Evolutionary conservation across 257 asterid genomes (phyloP).

Genomic region (Fraxinus pennsylvanica): DNA sequence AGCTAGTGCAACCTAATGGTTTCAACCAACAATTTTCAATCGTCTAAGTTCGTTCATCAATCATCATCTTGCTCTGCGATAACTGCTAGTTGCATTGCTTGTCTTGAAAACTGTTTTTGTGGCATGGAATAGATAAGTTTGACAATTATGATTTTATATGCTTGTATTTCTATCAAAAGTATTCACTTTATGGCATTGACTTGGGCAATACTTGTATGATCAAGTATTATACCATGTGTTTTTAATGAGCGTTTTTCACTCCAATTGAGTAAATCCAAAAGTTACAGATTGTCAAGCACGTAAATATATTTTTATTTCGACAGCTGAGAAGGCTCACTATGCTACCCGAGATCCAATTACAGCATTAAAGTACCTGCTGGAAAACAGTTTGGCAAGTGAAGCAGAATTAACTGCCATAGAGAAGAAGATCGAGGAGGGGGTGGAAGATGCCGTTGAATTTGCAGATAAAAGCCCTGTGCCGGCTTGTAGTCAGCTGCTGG

Average conservation of each 20-base stretch:
- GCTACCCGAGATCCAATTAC: constrained; percentile 85
- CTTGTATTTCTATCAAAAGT: constrained; percentile 1
- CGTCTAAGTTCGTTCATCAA: background rate
- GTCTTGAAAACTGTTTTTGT: too few relatives aligned
- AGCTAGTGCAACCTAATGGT: background rate
- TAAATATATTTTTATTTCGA: constrained; percentile 26
- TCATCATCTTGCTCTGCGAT: background rate
- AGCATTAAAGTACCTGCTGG: constrained; percentile 64
- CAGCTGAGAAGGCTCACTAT: constrained; percentile 93
- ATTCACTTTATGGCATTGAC: background rate
- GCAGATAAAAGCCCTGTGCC: constrained; percentile 87
- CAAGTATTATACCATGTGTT: too few relatives aligned
- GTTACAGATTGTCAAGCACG: background rate
- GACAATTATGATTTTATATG: background rate
- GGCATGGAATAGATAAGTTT: background rate
- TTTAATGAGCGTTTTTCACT: too few relatives aligned
- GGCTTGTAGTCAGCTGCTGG: constrained; percentile 76
- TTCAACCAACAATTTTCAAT: background rate
- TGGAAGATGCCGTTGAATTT: constrained; percentile 86
- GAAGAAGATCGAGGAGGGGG: constrained; percentile 76
- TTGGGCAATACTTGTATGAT: background rate
- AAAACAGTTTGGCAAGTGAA: constrained; percentile 77
- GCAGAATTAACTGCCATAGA: constrained; percentile 75
- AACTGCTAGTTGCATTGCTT: background rate
- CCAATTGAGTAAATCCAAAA: too few relatives aligned